Percentiles rank a stretch among this genome's conserved stretches.
These are phyloP conservation scores for Curvularia sp. DNA, from an alignment of 2,329 filamentous ascomycete species.

Conservation along the genomic window DNA sequence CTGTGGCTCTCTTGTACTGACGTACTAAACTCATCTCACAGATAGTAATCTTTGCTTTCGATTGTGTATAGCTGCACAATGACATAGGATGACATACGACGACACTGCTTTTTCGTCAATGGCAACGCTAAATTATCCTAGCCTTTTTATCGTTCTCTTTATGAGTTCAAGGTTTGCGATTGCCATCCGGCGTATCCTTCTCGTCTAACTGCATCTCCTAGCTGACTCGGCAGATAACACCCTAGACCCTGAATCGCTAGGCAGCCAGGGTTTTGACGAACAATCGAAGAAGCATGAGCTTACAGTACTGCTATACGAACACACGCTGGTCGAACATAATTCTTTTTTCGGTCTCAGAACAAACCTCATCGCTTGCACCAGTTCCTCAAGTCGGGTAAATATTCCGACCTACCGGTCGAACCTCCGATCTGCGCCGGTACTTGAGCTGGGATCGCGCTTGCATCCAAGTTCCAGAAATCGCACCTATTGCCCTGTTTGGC, in stretches of 20 bases:
- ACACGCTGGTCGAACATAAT: neutral
- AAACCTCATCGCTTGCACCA: neutral
- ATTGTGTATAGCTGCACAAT: neutral
- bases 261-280: neutral
- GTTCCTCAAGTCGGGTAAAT: constrained; percentile 7
- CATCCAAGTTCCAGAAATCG: constrained; percentile 10
- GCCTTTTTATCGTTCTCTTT: neutral
- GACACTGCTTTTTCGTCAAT: neutral
- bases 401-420: constrained; percentile 10
- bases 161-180: neutral
- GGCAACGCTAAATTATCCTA: neutral
- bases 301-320: neutral
- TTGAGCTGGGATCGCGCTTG: neutral
- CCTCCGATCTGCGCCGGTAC: constrained; percentile 11
- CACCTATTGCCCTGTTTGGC: constrained; percentile 11
- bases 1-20: neutral
- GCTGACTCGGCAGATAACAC: constrained; percentile 9
- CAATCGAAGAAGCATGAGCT: neutral
- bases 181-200: constrained; percentile 9
- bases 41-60: neutral
- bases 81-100: neutral
- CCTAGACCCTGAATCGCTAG: constrained; percentile 7
- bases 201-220: neutral
- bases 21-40: neutral
- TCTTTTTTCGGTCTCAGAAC: neutral